Evolutionary conservation across 2,329 filamentous ascomycete genomes (phyloP).

Genomic region (Aspergillus ruber): DNA sequence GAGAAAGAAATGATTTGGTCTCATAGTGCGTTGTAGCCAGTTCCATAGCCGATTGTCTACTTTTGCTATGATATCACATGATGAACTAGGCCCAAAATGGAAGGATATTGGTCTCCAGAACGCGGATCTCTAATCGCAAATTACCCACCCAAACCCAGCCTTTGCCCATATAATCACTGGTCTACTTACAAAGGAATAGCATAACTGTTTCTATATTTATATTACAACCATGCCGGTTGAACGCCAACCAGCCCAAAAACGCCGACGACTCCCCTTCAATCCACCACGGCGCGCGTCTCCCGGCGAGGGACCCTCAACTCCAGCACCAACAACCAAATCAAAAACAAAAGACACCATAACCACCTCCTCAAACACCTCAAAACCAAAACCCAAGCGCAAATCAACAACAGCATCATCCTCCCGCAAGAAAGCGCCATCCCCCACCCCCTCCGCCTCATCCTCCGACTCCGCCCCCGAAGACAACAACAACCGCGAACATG

Average conservation of each 20-base stretch:
- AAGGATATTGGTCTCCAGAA: too few species aligned
- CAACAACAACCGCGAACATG: background rate
- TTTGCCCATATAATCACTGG: too few species aligned
- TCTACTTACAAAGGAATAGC: too few species aligned
- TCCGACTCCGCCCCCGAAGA: background rate
- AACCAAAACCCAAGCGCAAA: conserved; percentile 6
- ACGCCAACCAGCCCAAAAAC: conserved; percentile 27
- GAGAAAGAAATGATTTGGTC: too few species aligned
- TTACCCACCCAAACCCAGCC: too few species aligned
- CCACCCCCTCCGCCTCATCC: conserved; percentile 2
- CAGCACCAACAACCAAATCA: conserved; percentile 16
- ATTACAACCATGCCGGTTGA: conserved; percentile 20
- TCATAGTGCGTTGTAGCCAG: too few species aligned
- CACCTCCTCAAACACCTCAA: conserved; percentile 4
- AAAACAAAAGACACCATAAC: conserved; percentile 12
- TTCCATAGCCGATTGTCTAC: too few species aligned
- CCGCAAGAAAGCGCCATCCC: conserved; percentile 3
- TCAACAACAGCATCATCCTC: conserved; percentile 6
- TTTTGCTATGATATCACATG: too few species aligned
- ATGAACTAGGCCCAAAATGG: too few species aligned
- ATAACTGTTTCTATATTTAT: background rate
- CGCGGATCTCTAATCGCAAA: too few species aligned
- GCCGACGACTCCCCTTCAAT: conserved; percentile 39
- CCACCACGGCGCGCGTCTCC: conserved; percentile 33
- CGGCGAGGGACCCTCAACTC: conserved; percentile 16